Percentiles rank a stretch among this genome's conserved stretches.
phyloP scores from a whole-genome alignment of 257 asterid species.

The Solanum lycopersicoides region DNA sequence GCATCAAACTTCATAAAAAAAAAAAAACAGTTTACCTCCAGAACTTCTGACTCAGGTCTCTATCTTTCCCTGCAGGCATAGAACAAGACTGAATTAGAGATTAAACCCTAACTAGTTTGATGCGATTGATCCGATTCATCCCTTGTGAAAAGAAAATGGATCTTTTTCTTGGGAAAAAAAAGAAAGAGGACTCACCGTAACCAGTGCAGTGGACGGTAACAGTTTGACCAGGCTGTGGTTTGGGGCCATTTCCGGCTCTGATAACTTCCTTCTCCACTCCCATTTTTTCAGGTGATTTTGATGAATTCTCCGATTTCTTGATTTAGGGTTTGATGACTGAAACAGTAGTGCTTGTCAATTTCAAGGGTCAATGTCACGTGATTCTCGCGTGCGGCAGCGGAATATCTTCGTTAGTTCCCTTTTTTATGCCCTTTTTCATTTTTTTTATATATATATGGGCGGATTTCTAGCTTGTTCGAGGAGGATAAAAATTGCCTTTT shows the following conservation, averaged over 20 bases:
- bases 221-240: slow-evolving; percentile 63
- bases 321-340: not conserved
- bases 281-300: slow-evolving; percentile 38
- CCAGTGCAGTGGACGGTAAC: slow-evolving; percentile 99
- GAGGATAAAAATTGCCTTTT: not conserved
- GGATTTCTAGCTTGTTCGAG: not conserved
- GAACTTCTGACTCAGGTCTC: slow-evolving; percentile 58
- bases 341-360: not conserved
- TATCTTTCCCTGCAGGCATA: slow-evolving; percentile 41
- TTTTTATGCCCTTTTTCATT: not conserved
- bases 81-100: not conserved
- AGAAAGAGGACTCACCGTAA: slow-evolving; percentile 25
- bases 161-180: not conserved
- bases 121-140: not conserved
- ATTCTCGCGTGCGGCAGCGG: slow-evolving; percentile 3
- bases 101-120: not conserved
- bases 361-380: slow-evolving; percentile 5
- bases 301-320: not conserved
- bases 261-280: slow-evolving; percentile 75
- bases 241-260: slow-evolving; percentile 68
- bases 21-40: slow-evolving; percentile 57
- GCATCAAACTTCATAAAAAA: not conserved
- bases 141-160: not conserved
- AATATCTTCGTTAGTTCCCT: not conserved
- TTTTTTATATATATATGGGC: not conserved